Base-by-base conservation (phyloP, 1,284 basidiomycete genomes). In the Chondrostereum purpureum region DNA sequence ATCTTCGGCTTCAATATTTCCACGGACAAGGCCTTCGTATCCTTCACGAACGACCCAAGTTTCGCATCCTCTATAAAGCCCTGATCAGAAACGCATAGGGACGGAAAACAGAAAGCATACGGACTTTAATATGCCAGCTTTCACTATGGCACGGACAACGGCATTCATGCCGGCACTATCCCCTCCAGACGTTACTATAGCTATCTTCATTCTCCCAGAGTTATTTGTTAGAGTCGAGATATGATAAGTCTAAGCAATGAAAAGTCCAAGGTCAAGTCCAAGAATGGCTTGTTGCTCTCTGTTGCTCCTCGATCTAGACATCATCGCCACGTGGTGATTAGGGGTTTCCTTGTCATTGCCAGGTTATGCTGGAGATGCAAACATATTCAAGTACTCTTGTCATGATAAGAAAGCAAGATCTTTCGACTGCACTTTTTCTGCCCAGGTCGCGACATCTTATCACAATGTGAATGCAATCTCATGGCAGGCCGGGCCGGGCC, bases 131-230 rank as follows among this genome's bases (percentile, higher is more conserved):
- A 97, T 94, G 37, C 84, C 90, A 53, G 82, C 81, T 66, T 92
- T 90, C 50, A 96, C 92, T 35, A 93, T 84, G 1, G 92, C 77
- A 53, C 93, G 87, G 42, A 96, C 92, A 44, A 87, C 92, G 24
- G 93, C 92, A 63, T 96, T 96, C 92, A 95, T 93, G 56, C 90
- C 95, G 39, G 96, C 93, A 63, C 89, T 92, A 72, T 99, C 95
- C 57, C 96, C 95, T 48, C 95, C 96, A 0, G 88, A 92, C 2
- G 95, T 99, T 58, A 99, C 80, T 44, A 97, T 87, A 4, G 93
- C 94, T 59, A 94, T 75, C 68, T 86, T 87, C 75, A 92, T 89
- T 39, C 45, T 60, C 16, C 5, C 16, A 33, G n/a, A n/a, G 21
- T 39, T 39, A 33, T 13, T 36, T 14, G 45, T 42, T 2, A 34